Conservation (phyloP, 176 grass and related monocot genomes). For the Hordeum marinum region DNA sequence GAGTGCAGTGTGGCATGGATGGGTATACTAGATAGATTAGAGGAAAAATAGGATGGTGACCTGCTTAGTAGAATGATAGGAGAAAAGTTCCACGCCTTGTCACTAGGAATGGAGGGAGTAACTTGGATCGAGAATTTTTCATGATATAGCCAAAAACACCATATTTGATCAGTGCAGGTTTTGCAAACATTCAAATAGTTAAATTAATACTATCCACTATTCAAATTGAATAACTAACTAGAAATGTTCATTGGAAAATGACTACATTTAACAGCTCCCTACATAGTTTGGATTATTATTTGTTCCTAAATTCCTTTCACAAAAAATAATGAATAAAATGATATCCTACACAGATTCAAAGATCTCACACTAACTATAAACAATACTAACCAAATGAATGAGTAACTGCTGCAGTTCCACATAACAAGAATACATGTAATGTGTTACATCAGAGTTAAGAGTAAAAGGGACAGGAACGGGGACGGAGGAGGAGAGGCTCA, state of each 20-base stretch:
- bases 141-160: neutral
- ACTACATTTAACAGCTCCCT: neutral
- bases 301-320: neutral
- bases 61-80: too few relatives aligned
- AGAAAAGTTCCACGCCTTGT: too few relatives aligned
- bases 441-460: neutral
- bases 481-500: too few relatives aligned
- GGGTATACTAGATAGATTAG: too few relatives aligned
- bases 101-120: neutral
- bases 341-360: neutral
- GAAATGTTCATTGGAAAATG: slow-evolving; percentile 1
- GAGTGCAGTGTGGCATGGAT: too few relatives aligned
- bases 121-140: neutral
- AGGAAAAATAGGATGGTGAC: too few relatives aligned
- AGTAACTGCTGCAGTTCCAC: neutral
- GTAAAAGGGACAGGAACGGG: neutral
- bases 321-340: neutral
- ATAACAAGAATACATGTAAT: neutral
- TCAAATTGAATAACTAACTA: neutral
- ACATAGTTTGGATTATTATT: neutral
- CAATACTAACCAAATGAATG: neutral
- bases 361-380: neutral
- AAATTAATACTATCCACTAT: slow-evolving; percentile 18
- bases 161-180: neutral
- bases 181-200: neutral